Conservation (phyloP, 768 basidiomycete genomes). For the Tulasnella sp. region DNA sequence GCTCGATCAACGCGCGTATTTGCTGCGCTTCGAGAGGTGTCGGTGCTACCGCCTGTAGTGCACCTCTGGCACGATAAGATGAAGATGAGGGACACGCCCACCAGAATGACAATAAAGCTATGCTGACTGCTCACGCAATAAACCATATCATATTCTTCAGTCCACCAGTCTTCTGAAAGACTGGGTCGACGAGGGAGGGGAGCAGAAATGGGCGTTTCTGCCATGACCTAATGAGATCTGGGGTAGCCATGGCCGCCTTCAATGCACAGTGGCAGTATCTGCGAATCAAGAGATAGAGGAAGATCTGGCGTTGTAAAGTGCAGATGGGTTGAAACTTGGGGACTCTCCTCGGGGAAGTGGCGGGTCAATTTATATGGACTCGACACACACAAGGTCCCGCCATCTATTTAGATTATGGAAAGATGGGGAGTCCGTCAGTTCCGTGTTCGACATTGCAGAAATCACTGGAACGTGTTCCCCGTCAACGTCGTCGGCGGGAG, state of each 20-base stretch:
- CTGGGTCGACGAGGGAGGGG: background rate
- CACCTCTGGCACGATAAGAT: background rate
- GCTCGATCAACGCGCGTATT: background rate
- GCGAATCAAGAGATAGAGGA: no score
- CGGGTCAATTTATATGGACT: no score
- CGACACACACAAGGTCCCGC: no score
- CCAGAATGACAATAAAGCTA: background rate
- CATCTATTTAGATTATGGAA: no score
- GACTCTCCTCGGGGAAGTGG: no score
- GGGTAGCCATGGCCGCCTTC: background rate
- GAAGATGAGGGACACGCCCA: background rate
- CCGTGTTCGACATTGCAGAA: no score
- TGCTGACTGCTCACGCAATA: background rate
- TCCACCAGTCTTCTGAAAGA: background rate
- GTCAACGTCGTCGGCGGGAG: no score
- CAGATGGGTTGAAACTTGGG: no score
- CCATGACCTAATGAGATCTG: background rate
- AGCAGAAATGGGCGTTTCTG: background rate
- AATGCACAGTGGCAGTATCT: background rate
- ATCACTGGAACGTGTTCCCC: no score
- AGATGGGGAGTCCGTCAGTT: no score
- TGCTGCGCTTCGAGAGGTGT: background rate
- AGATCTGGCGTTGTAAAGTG: no score
- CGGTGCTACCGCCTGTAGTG: background rate
- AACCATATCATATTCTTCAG: background rate